Percentiles rank a stretch among this genome's conserved stretches.
These are phyloP conservation scores for Schizothecium vesticola DNA, from an alignment of 495 filamentous ascomycete species.

Conservation along the genomic window DNA sequence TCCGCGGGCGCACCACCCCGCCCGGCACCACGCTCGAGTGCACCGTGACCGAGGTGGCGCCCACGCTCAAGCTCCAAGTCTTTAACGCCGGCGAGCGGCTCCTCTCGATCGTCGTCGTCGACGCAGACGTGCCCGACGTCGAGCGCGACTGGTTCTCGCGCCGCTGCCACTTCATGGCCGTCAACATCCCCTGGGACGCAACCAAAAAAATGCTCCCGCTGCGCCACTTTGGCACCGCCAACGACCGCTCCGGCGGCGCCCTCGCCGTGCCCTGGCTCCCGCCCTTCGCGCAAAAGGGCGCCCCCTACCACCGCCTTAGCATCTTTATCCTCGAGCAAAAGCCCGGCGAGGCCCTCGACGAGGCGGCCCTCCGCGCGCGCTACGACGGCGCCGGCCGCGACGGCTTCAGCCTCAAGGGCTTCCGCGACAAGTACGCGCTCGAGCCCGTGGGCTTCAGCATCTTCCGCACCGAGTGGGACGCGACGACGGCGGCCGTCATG, in stretches of 20 bases:
- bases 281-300: conserved; percentile 80
- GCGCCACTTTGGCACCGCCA: conserved; percentile 26
- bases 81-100: conserved; percentile 78
- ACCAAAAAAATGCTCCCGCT: conserved; percentile 44
- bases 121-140: conserved; percentile 82
- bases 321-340: conserved; percentile 81
- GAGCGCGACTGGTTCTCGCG: conserved; percentile 72
- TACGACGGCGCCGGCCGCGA: conserved; percentile 46
- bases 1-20: conserved; percentile 57
- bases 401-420: conserved; percentile 63
- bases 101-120: conserved; percentile 77
- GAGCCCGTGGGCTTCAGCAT: conserved; percentile 74
- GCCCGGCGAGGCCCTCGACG: conserved; percentile 54
- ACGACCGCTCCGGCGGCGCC: conserved; percentile 34
- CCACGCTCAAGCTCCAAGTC: conserved; percentile 74
- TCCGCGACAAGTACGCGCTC: conserved; percentile 62
- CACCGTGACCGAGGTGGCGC: conserved; percentile 57
- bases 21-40: conserved; percentile 78
- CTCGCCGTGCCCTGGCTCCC: conserved; percentile 77
- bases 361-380: conserved; percentile 50
- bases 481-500: conserved; percentile 81
- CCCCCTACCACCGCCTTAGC: conserved; percentile 82
- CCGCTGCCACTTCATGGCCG: conserved; percentile 79
- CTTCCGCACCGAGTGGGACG: conserved; percentile 89
- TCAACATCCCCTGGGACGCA: conserved; percentile 52